These are phyloP conservation scores for Salvia sclarea DNA, from an alignment of 305 asterid genomes.

Conservation along the genomic window DNA sequence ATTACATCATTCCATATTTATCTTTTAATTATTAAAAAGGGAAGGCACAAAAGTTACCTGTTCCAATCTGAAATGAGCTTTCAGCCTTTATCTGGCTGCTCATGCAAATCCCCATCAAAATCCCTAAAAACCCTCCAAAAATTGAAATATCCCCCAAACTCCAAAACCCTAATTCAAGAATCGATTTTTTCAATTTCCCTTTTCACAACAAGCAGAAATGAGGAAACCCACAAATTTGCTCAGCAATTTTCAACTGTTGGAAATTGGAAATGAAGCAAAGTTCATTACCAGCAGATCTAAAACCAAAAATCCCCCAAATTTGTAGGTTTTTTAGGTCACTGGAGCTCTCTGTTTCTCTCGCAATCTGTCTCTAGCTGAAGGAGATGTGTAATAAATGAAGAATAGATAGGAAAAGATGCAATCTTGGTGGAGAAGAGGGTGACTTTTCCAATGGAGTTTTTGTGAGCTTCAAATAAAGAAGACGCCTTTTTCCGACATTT, in stretches of 20 bases:
- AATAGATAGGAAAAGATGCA: slow-evolving; percentile 23
- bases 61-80: slow-evolving; percentile 50
- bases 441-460: slow-evolving; percentile 27
- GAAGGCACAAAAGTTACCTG: slow-evolving; percentile 31
- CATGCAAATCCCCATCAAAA: slow-evolving; percentile 78
- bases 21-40: not conserved
- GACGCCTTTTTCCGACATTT: slow-evolving; percentile 27
- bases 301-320: slow-evolving; percentile 40
- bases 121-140: slow-evolving; percentile 28
- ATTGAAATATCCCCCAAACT: slow-evolving; percentile 13
- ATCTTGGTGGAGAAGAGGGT: slow-evolving; percentile 16
- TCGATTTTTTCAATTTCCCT: not conserved
- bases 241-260: slow-evolving; percentile 25
- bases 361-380: not conserved
- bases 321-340: slow-evolving; percentile 21
- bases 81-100: slow-evolving; percentile 93
- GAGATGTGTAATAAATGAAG: not conserved
- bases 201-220: not conserved
- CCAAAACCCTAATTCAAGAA: slow-evolving; percentile 28
- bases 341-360: slow-evolving; percentile 4
- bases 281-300: slow-evolving; percentile 44
- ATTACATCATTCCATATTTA: slow-evolving; percentile 7
- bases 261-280: slow-evolving; percentile 21
- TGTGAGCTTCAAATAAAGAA: slow-evolving; percentile 23
- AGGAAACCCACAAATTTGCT: not conserved